Percentiles rank a stretch among this genome's conserved stretches.
These are phyloP conservation scores for Leucosporidium scottii DNA, from an alignment of 768 basidiomycete genomes.

Conservation along the genomic window DNA sequence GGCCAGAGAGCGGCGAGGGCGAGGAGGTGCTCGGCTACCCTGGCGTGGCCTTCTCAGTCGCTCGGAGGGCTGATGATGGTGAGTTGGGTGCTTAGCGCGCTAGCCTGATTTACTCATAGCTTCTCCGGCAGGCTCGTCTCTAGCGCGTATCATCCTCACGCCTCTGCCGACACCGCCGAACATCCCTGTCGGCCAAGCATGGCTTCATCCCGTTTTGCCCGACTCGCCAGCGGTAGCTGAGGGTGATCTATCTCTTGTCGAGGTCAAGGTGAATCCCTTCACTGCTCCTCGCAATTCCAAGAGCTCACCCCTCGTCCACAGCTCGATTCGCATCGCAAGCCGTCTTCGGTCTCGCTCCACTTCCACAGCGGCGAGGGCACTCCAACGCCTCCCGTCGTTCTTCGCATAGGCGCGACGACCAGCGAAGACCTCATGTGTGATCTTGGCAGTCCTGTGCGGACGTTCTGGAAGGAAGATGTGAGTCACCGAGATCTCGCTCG, in stretches of 20 bases:
- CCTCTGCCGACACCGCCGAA: slow-evolving; percentile 4
- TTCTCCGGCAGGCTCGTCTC: not conserved
- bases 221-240: slow-evolving; percentile 1
- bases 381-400: slow-evolving; percentile 22
- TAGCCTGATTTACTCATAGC: too few species aligned
- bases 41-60: slow-evolving; percentile 39
- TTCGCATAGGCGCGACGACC: slow-evolving; percentile 41
- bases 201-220: slow-evolving; percentile 12
- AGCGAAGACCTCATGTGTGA: slow-evolving; percentile 43
- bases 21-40: slow-evolving; percentile 39
- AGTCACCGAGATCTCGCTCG: not conserved
- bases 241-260: slow-evolving; percentile 32
- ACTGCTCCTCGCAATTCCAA: not conserved
- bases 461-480: slow-evolving; percentile 43
- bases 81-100: not conserved
- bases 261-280: slow-evolving; percentile 26
- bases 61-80: slow-evolving; percentile 25
- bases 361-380: slow-evolving; percentile 12
- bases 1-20: not conserved
- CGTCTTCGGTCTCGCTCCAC: slow-evolving; percentile 5
- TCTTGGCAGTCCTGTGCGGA: slow-evolving; percentile 41
- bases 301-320: not conserved
- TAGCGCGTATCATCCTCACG: slow-evolving; percentile 21
- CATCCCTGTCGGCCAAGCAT: slow-evolving; percentile 10
- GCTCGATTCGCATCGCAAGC: slow-evolving; percentile 3